These are phyloP conservation scores for Microbotryum lychnidis-dioicae DNA, from an alignment of 1,284 basidiomycete genomes.

Conservation along the genomic window DNA sequence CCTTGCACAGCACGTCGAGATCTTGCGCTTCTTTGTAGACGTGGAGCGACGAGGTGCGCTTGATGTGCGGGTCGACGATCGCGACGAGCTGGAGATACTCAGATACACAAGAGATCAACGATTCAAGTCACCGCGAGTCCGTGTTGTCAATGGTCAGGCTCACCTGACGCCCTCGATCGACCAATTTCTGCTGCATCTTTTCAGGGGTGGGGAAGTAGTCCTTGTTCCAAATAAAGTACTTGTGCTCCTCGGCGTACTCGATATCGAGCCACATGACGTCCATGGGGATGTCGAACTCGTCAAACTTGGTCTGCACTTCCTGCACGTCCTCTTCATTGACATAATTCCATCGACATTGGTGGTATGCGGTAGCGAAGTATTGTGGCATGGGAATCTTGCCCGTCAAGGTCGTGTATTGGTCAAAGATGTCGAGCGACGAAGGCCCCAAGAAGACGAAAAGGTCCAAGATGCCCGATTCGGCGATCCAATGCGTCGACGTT, in stretches of 20 bases:
- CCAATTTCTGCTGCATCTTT: slow-evolving; percentile 83
- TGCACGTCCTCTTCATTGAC: slow-evolving; percentile 81
- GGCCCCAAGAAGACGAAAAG: slow-evolving; percentile 88
- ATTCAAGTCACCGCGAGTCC: neutral
- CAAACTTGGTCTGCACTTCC: slow-evolving; percentile 77
- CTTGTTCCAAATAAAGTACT: slow-evolving; percentile 96
- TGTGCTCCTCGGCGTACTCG: slow-evolving; percentile 77
- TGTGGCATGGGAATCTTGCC: slow-evolving; percentile 81
- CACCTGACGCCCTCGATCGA: slow-evolving; percentile 76
- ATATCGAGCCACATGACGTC: slow-evolving; percentile 99
- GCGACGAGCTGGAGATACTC: slow-evolving; percentile 68
- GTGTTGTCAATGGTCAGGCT: slow-evolving; percentile 13
- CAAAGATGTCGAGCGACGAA: slow-evolving; percentile 67
- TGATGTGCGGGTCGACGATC: slow-evolving; percentile 94
- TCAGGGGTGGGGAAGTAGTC: slow-evolving; percentile 88
- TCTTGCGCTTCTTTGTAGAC: slow-evolving; percentile 80
- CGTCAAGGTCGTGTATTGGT: slow-evolving; percentile 75
- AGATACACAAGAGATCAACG: neutral
- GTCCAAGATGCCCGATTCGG: slow-evolving; percentile 92
- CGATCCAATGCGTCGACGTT: slow-evolving; percentile 88
- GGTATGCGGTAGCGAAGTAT: slow-evolving; percentile 85
- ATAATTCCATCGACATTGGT: slow-evolving; percentile 99
- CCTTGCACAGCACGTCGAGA: slow-evolving; percentile 71
- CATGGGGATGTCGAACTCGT: slow-evolving; percentile 86
- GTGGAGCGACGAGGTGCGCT: slow-evolving; percentile 69